Base-by-base conservation (phyloP, 345 rosid genomes). In the Eucalyptus lansdowneana region DNA sequence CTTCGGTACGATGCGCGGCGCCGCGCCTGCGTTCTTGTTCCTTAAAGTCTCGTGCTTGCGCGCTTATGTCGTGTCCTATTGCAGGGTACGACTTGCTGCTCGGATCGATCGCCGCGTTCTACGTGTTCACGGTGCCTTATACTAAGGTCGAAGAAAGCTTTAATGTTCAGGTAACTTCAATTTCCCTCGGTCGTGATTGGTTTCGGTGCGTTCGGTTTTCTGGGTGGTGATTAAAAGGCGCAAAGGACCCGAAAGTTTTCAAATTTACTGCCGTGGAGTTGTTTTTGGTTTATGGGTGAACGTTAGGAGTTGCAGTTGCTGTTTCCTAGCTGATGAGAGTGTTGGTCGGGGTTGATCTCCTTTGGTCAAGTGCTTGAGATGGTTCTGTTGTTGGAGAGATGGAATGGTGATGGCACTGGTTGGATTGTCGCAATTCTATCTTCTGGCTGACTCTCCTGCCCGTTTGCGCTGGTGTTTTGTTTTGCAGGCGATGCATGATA, bases 111-210 rank as follows among this genome's bases (percentile, higher is more conserved):
- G 99, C 99, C 88, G 95, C 97, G 29, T 92, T 96, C 89, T 98
- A 96, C 89, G 96, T 97, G 86, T 67, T 96, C 88, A 90, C 91
- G 93, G 94, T 93, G 53, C 99, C 98, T 27, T 98, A 93, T 90
- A 98, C 99, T 50, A 98, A 98, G 94, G 99, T 98, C 51, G 99
- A 98, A 93, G 99, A 98, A 92, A 97, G 99, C 96, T 98, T 98
- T 94, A 97, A 96, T 89, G 87, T 98, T 88, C 99, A 97, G 98
- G 99, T 95, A 47, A 3, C 24, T n/a, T n/a, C 17, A 37, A 37
- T 27, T 87, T 72, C 19, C 21, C 5, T 14, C 15, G 27, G 47
- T 21, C 42, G 83, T 40, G 85, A 76, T 40, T 76, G 47, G 12
- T 76, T 21, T 40, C 13, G 47, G 47, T 11, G 47, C 14, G 85